Evolutionary conservation across 2,329 filamentous ascomycete genomes (phyloP), one percentile per base, ranked within the genome.

Genomic region (Arthrobotrys iridis): DNA sequence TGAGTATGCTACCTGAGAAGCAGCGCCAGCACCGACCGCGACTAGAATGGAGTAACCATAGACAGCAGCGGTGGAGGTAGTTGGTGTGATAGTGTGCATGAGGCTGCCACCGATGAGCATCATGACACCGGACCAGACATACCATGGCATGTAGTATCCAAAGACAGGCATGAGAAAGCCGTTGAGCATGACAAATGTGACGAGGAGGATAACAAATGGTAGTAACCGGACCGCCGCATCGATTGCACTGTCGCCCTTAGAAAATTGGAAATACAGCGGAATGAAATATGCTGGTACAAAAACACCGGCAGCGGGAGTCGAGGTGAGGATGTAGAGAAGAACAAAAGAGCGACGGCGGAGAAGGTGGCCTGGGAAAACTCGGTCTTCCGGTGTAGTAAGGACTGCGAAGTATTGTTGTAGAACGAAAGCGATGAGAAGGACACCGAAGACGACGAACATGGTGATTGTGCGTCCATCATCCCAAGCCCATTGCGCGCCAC

Each of bases 181-280:
- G 28, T 82, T 82, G 6, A 81, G 22, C 59, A 84, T 78, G 18
- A 81, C 79, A 40, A 79, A 78, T 40, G 82, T 73, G 10, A 83
- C 80, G 0, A 83, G 63, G 0, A 83, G 37, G 24, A 82, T 70
- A 45, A 85, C 79, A 26, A 84, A 81, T 0, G 84, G 85, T 0
- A 85, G 78, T 0, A 85, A 79, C 7, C 82, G 80, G 0, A 84
- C 81, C 0, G 82, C 83, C 7, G 84, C 81, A 11, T 82, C 71
- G 1, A 85, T 77, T 0, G 84, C 80, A 0, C 77, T 79, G 43
- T 85, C 84, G 3, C 83, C 83, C 1, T 81, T 82, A 0, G 82
- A 82, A 78, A 87, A 88, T 68, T 86, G 84, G 79, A 87, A 87
- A 80, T 83, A 87, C 0, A 88, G 80, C 0, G 87, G 86, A 5